A percentile compares a stretch with the other conserved stretches of the same genome.
These are phyloP conservation scores for Sporisorium exsertum DNA, from an alignment of 1,284 basidiomycete species.

Conservation along the genomic window DNA sequence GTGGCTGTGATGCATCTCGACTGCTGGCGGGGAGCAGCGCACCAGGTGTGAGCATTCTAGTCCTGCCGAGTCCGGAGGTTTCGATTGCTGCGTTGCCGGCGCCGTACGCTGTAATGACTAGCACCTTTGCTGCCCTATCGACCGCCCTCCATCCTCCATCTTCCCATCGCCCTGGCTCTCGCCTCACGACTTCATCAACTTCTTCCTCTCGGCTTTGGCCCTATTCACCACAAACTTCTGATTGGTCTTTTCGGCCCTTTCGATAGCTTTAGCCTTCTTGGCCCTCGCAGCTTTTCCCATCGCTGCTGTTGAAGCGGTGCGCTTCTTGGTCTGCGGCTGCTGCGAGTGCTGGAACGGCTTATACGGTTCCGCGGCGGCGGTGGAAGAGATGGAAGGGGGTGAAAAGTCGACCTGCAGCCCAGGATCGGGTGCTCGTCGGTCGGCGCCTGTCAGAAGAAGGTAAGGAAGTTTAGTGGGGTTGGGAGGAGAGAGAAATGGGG, in stretches of 20 bases:
- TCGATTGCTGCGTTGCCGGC: too few relatives aligned
- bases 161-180: too few relatives aligned
- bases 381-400: slow-evolving; percentile 2
- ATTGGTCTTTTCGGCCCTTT: slow-evolving; percentile 48
- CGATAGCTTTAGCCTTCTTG: slow-evolving; percentile 44
- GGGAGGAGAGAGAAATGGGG: background rate
- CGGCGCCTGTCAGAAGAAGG: slow-evolving; percentile 8
- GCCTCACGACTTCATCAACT: slow-evolving; percentile 41
- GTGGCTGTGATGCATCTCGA: too few relatives aligned
- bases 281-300: slow-evolving; percentile 30
- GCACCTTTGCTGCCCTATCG: too few relatives aligned
- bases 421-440: slow-evolving; percentile 38
- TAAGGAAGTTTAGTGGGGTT: background rate
- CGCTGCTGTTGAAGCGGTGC: background rate
- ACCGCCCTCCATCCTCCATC: too few relatives aligned
- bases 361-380: slow-evolving; percentile 13
- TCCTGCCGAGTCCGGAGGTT: too few relatives aligned
- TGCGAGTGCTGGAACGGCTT: slow-evolving; percentile 42
- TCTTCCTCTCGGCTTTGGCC: slow-evolving; percentile 42
- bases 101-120: background rate
- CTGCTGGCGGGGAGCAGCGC: too few relatives aligned
- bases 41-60: too few relatives aligned
- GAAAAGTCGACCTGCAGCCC: slow-evolving; percentile 35
- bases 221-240: slow-evolving; percentile 32
- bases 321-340: slow-evolving; percentile 14